Percentiles rank a stretch among this genome's conserved stretches.
These are phyloP conservation scores for Protomyces macrosporus DNA, from an alignment of 1,139 yeast species.

Conservation along the genomic window DNA sequence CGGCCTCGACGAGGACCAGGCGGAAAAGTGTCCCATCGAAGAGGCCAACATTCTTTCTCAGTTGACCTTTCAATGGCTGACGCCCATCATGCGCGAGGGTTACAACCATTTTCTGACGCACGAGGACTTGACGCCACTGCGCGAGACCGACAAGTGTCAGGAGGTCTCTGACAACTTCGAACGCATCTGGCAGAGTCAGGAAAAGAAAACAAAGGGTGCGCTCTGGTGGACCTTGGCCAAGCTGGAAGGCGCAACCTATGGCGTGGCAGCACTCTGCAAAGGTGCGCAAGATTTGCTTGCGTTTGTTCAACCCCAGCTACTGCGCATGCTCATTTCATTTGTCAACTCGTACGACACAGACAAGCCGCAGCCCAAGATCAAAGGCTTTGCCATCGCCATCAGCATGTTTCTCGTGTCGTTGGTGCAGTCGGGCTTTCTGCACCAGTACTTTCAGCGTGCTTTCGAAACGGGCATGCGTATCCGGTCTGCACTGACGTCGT, in stretches of 20 bases:
- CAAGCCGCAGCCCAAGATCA: slow-evolving; percentile 53
- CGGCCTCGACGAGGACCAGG: slow-evolving; percentile 39
- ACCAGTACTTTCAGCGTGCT: slow-evolving; percentile 86
- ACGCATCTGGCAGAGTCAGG: slow-evolving; percentile 56
- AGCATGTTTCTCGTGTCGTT: slow-evolving; percentile 81
- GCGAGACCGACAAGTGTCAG: slow-evolving; percentile 55
- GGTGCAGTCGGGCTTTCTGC: slow-evolving; percentile 75
- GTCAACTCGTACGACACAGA: slow-evolving; percentile 62
- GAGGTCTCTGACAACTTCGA: slow-evolving; percentile 58
- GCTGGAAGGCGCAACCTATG: slow-evolving; percentile 67
- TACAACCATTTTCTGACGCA: slow-evolving; percentile 67
- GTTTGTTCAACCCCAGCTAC: slow-evolving; percentile 82
- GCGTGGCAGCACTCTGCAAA: slow-evolving; percentile 73
- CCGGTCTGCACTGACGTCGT: slow-evolving; percentile 70
- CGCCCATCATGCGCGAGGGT: slow-evolving; percentile 80
- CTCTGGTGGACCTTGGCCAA: slow-evolving; percentile 55
- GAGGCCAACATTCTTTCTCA: slow-evolving; percentile 77
- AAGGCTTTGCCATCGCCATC: slow-evolving; percentile 76
- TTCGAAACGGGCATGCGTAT: slow-evolving; percentile 89
- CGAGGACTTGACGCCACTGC: slow-evolving; percentile 75
- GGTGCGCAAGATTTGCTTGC: slow-evolving; percentile 72
- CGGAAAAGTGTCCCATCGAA: slow-evolving; percentile 66
- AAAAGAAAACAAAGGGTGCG: slow-evolving; percentile 53
- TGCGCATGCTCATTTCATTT: slow-evolving; percentile 68
- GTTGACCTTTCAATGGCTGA: slow-evolving; percentile 86